Evolutionary conservation across 2,329 filamentous ascomycete genomes (phyloP), one percentile per base, ranked within the genome.

Genomic region (Fusarium poae): DNA sequence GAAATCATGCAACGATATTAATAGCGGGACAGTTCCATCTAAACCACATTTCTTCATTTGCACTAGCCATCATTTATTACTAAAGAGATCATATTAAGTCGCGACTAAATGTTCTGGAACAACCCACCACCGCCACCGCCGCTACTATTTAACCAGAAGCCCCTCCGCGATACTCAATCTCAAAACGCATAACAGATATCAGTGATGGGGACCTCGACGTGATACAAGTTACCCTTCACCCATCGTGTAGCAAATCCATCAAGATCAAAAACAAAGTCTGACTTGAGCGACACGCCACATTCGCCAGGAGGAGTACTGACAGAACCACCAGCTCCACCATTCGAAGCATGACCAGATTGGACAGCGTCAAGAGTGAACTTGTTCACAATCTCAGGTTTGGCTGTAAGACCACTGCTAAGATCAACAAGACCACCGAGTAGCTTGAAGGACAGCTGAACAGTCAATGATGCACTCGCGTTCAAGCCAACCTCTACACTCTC

Each of bases 191-290:
- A 62, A 7, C 59, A 62, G 11, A 56, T 4, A 23, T 62, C 59
- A 3, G 57, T 42, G 4, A 62, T 62, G 0, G 59, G 59, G 2
- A 62, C 40, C 29, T 62, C 48, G 2, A 62, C 57, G 23, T 62
- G 57, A 6, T 55, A 62, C 1, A 62, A n/a, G 16, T 62, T 62
- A 4, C 57, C 57, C n/a, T 53, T 62, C 6, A 23, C 52, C 59
- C 59, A 62, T 32, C 45, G 62, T 5, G 59, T 62, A 16, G 59
- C 59, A 18, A 62, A 62, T 1, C 59, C 59, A 9, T 62, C 57
- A 2, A 62, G 57, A 23, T 62, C 49, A 16, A 62, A 62, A 11
- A 45, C 34, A 16, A 62, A 56, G 34, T 62, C 59, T 1, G 59
- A 62, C 15, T 62, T 62, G 11, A 62, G 16, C 35, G 59, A 62